Base-by-base conservation (phyloP, 164 flowering plant genomes). In the Macadamia tetraphylla region DNA sequence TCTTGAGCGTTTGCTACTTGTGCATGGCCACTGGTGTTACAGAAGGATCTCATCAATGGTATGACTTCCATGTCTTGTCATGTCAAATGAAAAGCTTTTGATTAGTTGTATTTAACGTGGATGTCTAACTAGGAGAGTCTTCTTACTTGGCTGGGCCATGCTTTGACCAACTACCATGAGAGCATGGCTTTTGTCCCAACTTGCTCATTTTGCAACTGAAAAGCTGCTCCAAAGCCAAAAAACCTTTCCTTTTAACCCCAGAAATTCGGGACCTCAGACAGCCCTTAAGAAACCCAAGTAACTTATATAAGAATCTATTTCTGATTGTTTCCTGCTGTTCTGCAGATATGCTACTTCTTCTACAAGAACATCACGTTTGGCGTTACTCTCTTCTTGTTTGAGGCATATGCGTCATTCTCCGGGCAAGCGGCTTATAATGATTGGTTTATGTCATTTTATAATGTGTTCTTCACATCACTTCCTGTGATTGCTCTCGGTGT, bases 1-100 rank as follows among this genome's bases (percentile, higher is more conserved):
- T 75, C 72, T 94, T 76, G 94, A 94, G 77, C 92, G 94, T 0
- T 68, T 94, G 76, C 87, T 94, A 4, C 88, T 94, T 70, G 96
- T 94, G 73, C 98, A 94, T 65, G 98, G 98, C 30, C 98, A 94
- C 74, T 94, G 99, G 99, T 94, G 98, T 75, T 94, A 94, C 79
- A 81, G 98, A 74, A 83, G 99, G 72, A 89, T 94, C 67, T 81
- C 98, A 43, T 77, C 89, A 18, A 94, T 94, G 99, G 99, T 94
- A 87, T 3, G 15, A 30, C 11, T 43, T 49, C 44, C 32, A 3
- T 32, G 5, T 11, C 51, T 53, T 8, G 32, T 8, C 12, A 29
- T 64, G 44, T 70, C 44, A 13, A 29, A n/a, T 29, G 1, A 30
- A 57, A 23, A 40, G 2, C 23, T 71, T 29, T 62, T 2, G 59